Conservation (phyloP, 192 early-diverging fungal genomes). For the Dimargaris verticillata region DNA sequence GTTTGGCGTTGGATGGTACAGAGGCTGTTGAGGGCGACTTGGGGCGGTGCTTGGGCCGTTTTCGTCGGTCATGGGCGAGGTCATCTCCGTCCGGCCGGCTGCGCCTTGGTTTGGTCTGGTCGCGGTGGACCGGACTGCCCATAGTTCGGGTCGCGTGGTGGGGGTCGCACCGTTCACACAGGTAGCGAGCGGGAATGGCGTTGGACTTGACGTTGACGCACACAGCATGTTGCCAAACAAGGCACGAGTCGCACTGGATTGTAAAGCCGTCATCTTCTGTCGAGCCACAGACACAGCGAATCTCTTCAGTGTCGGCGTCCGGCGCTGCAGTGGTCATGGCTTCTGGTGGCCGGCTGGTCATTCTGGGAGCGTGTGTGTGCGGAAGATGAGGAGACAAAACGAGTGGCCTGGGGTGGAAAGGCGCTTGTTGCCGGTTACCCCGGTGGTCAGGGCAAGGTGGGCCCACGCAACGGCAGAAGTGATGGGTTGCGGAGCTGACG, state of each 20-base stretch:
- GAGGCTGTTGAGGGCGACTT: conserved; percentile 4
- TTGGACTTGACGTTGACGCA: conserved; percentile 56
- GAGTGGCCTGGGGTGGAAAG: background rate
- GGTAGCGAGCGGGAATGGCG: conserved; percentile 69
- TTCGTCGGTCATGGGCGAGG: conserved; percentile 13
- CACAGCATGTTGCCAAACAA: conserved; percentile 87
- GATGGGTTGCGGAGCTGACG: background rate
- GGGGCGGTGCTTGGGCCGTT: conserved; percentile 12
- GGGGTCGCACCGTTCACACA: conserved; percentile 75
- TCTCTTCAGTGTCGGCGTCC: conserved; percentile 62
- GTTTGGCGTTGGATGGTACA: background rate
- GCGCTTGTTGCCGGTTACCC: background rate
- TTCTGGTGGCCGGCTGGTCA: conserved; percentile 5
- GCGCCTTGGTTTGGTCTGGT: background rate
- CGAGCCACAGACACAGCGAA: conserved; percentile 85
- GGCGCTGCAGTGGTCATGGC: conserved; percentile 8
- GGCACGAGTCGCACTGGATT: conserved; percentile 86
- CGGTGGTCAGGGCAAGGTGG: background rate
- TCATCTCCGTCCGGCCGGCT: conserved; percentile 12
- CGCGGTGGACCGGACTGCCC: background rate
- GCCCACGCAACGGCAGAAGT: background rate
- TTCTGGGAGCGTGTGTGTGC: background rate
- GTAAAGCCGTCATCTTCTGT: conserved; percentile 94
- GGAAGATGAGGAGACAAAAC: background rate
- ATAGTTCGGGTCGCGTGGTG: conserved; percentile 17